These are phyloP conservation scores for Fraxinus pennsylvanica DNA, from an alignment of 257 asterid species.

Conservation along the genomic window DNA sequence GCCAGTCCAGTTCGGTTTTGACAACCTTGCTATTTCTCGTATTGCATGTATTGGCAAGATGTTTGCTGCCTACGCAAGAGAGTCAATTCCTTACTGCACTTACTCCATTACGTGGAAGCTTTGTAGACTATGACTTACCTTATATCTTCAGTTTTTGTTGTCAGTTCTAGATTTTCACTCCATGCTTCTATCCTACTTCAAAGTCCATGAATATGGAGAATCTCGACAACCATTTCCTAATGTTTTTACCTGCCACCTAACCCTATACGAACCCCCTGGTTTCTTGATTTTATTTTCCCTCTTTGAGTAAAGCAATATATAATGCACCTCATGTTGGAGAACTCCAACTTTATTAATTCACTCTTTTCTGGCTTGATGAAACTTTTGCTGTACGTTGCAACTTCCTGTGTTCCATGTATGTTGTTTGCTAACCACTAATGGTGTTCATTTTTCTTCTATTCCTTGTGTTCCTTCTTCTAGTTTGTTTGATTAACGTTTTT, in stretches of 20 bases:
- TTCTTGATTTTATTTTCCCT: too few relatives aligned
- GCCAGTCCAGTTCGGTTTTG: not conserved
- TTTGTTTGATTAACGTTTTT: constrained; percentile 16
- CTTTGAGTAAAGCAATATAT: too few relatives aligned
- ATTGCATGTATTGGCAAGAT: not conserved
- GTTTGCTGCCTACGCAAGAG: not conserved
- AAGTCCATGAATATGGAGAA: not conserved
- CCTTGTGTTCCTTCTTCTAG: not conserved
- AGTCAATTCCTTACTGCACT: not conserved
- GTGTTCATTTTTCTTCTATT: not conserved
- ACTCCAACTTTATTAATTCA: not conserved
- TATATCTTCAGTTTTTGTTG: not conserved
- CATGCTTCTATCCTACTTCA: constrained; percentile 14
- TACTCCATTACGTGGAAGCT: not conserved
- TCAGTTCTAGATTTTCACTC: not conserved
- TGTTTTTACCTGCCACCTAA: constrained; percentile 1
- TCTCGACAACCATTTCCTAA: not conserved
- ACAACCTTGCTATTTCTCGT: not conserved
- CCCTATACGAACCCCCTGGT: not conserved
- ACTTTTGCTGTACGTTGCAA: not conserved
- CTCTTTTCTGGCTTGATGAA: constrained; percentile 14
- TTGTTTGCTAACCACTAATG: not conserved
- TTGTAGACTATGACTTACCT: too few relatives aligned
- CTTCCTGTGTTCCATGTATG: constrained; percentile 8
- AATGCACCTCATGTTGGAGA: too few relatives aligned